Evolutionary conservation across 805 yeast species (phyloP).

Genomic region (Yarrowia sp.): DNA sequence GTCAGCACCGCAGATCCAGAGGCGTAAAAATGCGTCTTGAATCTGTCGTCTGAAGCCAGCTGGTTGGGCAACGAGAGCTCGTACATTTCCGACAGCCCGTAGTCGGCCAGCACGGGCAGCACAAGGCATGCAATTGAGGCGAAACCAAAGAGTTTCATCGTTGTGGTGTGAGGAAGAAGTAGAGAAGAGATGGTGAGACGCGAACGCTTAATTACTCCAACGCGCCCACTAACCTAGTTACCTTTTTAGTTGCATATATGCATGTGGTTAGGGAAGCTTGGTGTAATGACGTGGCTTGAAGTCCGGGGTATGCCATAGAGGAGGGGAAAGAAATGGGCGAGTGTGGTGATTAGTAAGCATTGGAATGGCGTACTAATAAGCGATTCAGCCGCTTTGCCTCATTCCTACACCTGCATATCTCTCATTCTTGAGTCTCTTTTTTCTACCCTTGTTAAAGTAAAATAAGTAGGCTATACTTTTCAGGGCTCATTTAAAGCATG

Average conservation of each 20-base stretch:
- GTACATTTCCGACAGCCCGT: slow-evolving; percentile 17
- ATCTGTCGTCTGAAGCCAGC: slow-evolving; percentile 9
- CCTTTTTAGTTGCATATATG: slow-evolving; percentile 27
- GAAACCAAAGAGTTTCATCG: slow-evolving; percentile 6
- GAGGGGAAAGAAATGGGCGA: background rate
- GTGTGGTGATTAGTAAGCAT: no score
- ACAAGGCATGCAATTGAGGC: slow-evolving; percentile 12
- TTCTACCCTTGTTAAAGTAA: no score
- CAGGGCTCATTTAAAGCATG: no score
- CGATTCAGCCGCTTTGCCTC: no score
- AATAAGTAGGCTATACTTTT: no score
- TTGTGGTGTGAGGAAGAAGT: slow-evolving; percentile 4
- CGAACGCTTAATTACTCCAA: background rate
- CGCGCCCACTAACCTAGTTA: slow-evolving; percentile 17
- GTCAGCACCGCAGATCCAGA: slow-evolving; percentile 33
- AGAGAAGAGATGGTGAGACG: background rate
- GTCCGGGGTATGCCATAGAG: slow-evolving; percentile 4
- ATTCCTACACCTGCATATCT: no score
- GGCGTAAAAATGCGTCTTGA: slow-evolving; percentile 23
- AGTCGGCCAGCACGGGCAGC: slow-evolving; percentile 25
- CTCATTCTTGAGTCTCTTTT: no score
- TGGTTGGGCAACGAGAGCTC: slow-evolving; percentile 20
- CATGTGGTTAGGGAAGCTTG: slow-evolving; percentile 4
- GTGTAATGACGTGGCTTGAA: slow-evolving; percentile 25
- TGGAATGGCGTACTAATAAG: no score